phyloP scores from a whole-genome alignment of 1,284 basidiomycete genomes.

The Tilletia walkeri region DNA sequence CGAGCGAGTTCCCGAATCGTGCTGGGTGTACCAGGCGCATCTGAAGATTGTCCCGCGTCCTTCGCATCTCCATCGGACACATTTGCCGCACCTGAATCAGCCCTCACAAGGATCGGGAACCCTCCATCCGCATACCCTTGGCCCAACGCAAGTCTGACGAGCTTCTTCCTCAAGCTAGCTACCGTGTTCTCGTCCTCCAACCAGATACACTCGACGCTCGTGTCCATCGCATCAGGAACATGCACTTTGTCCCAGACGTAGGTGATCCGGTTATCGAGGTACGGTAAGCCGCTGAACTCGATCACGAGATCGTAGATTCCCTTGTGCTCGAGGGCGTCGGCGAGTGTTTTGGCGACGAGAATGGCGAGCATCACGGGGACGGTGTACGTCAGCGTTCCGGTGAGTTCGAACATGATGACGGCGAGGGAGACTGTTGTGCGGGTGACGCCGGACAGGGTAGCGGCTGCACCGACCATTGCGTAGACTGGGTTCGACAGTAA shows the following conservation, averaged over 20 bases:
- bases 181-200: slow-evolving; percentile 67
- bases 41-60: not conserved
- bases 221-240: slow-evolving; percentile 46
- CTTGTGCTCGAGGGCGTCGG: slow-evolving; percentile 84
- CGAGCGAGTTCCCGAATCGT: not conserved
- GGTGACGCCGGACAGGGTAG: slow-evolving; percentile 70
- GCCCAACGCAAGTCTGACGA: slow-evolving; percentile 35
- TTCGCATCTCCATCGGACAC: not conserved
- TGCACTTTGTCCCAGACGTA: slow-evolving; percentile 68
- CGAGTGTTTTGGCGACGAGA: slow-evolving; percentile 86
- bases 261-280: slow-evolving; percentile 82
- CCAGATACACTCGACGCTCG: slow-evolving; percentile 39
- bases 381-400: slow-evolving; percentile 95
- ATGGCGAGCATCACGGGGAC: slow-evolving; percentile 98
- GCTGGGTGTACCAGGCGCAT: not conserved
- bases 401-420: slow-evolving; percentile 99
- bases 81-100: not conserved
- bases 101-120: slow-evolving; percentile 71
- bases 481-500: not conserved
- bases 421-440: slow-evolving; percentile 96
- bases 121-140: slow-evolving; percentile 69
- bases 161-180: slow-evolving; percentile 65
- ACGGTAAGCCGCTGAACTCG: slow-evolving; percentile 68
- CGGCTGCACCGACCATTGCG: slow-evolving; percentile 23
- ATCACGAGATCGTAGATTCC: slow-evolving; percentile 95